These are phyloP conservation scores for Cladosporium sp. DNA, from an alignment of 2,329 filamentous ascomycete species.

Conservation along the genomic window DNA sequence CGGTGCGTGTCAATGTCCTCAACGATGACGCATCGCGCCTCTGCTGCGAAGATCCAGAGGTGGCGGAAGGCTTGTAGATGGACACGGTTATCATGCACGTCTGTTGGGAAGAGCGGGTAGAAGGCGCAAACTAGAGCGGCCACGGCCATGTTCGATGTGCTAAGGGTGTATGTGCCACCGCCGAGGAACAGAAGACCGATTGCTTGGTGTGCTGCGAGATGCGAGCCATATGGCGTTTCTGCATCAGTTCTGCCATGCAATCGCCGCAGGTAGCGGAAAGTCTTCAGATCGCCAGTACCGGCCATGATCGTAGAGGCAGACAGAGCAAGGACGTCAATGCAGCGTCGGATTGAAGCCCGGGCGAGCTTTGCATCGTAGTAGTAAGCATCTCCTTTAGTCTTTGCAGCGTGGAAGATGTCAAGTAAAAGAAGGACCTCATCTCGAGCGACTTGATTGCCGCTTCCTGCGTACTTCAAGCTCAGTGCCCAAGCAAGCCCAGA, in stretches of 20 bases:
- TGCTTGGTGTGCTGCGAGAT: slow-evolving; percentile 87
- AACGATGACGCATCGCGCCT: slow-evolving; percentile 80
- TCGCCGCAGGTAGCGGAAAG: slow-evolving; percentile 78
- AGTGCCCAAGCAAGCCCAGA: slow-evolving; percentile 76
- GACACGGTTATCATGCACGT: slow-evolving; percentile 87
- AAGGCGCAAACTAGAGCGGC: slow-evolving; percentile 84
- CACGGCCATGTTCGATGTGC: slow-evolving; percentile 80
- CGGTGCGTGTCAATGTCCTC: slow-evolving; percentile 81
- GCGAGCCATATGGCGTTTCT: slow-evolving; percentile 86
- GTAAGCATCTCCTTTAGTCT: slow-evolving; percentile 23
- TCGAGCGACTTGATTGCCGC: slow-evolving; percentile 59
- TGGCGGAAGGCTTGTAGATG: slow-evolving; percentile 95
- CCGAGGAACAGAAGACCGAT: slow-evolving; percentile 87
- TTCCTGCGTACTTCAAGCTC: slow-evolving; percentile 44
- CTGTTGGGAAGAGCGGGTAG: slow-evolving; percentile 86
- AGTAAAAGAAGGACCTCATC: slow-evolving; percentile 80
- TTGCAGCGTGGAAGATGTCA: slow-evolving; percentile 44
- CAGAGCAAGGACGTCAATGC: slow-evolving; percentile 80
- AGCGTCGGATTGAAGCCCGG: slow-evolving; percentile 78
- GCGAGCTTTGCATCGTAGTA: slow-evolving; percentile 81
- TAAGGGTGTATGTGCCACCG: slow-evolving; percentile 87
- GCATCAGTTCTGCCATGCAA: slow-evolving; percentile 81
- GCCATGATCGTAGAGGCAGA: slow-evolving; percentile 89
- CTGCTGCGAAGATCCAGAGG: slow-evolving; percentile 91
- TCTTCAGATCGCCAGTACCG: slow-evolving; percentile 80